Evolutionary conservation across 305 asterid species (phyloP).

Genomic region (Nicotiana rustica): DNA sequence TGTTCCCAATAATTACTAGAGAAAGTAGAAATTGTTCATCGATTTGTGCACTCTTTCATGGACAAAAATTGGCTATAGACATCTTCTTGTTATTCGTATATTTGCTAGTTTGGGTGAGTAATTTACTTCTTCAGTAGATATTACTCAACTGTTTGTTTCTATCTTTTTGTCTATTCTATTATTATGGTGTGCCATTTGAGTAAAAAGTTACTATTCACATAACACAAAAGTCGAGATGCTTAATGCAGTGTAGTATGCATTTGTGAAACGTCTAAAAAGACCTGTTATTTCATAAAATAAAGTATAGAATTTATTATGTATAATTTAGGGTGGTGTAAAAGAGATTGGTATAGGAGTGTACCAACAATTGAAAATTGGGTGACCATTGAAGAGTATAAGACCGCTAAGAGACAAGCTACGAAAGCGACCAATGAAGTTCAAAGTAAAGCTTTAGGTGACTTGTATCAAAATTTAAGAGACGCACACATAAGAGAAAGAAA

Average conservation of each 20-base stretch:
- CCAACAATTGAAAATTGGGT: not conserved
- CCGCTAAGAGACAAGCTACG: not conserved
- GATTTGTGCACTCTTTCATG: too few species aligned
- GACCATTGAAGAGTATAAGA: not conserved
- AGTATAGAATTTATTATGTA: not conserved
- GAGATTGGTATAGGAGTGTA: not conserved
- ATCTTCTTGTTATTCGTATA: too few species aligned
- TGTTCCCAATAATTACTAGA: too few species aligned
- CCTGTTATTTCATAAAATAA: not conserved
- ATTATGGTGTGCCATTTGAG: not conserved
- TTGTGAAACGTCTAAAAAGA: not conserved
- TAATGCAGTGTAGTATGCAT: not conserved
- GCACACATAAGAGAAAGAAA: not conserved
- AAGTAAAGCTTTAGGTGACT: conserved; percentile 1
- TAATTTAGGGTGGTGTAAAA: not conserved
- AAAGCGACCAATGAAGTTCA: not conserved
- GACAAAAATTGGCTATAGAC: too few species aligned
- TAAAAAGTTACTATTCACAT: not conserved
- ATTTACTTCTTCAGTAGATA: too few species aligned
- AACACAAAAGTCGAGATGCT: not conserved
- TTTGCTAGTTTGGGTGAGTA: too few species aligned
- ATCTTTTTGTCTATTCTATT: conserved; percentile 1
- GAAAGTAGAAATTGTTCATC: too few species aligned
- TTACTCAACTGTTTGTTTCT: not conserved
- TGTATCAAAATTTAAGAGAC: not conserved